Percentiles rank a stretch among this genome's conserved stretches.
Conservation (phyloP, 2,329 filamentous ascomycete genomes). For the Phaeosphaeriaceae sp. region DNA sequence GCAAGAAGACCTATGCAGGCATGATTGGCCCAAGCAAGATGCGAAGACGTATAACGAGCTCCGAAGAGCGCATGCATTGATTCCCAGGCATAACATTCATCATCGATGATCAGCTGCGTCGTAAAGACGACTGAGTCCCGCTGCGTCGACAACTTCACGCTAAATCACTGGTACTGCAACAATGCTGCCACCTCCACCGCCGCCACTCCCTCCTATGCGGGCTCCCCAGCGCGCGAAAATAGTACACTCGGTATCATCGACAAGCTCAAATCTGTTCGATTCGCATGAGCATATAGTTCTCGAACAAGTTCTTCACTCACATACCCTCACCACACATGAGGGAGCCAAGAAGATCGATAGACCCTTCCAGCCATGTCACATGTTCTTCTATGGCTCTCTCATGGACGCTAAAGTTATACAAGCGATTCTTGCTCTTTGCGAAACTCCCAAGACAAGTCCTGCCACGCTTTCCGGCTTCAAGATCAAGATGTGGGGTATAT, state of each 20-base stretch:
- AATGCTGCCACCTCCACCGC: background rate
- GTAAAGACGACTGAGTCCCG: too few species aligned
- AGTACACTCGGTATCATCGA: constrained; percentile 1
- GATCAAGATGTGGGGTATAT: constrained; percentile 44
- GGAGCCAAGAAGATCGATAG: constrained; percentile 8
- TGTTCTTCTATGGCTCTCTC: constrained; percentile 45
- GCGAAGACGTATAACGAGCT: background rate
- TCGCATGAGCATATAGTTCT: background rate
- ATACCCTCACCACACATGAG: constrained; percentile 6
- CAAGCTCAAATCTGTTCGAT: constrained; percentile 3
- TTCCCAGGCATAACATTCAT: too few species aligned
- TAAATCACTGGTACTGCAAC: too few species aligned
- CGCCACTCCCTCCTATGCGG: background rate
- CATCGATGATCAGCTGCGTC: too few species aligned
- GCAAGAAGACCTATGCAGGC: background rate
- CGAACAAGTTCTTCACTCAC: constrained; percentile 6
- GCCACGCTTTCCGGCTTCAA: constrained; percentile 32
- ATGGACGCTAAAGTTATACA: constrained; percentile 41
- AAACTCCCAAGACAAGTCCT: constrained; percentile 23
- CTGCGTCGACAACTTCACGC: too few species aligned
- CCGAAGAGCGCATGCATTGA: too few species aligned
- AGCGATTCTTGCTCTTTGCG: constrained; percentile 31
- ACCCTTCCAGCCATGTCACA: constrained; percentile 30
- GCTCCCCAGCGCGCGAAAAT: background rate
- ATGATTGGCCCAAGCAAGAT: background rate